A percentile compares a stretch with the other conserved stretches of the same genome.
Conservation (phyloP, 306 rosid genomes). For the Castanospermum australe region DNA sequence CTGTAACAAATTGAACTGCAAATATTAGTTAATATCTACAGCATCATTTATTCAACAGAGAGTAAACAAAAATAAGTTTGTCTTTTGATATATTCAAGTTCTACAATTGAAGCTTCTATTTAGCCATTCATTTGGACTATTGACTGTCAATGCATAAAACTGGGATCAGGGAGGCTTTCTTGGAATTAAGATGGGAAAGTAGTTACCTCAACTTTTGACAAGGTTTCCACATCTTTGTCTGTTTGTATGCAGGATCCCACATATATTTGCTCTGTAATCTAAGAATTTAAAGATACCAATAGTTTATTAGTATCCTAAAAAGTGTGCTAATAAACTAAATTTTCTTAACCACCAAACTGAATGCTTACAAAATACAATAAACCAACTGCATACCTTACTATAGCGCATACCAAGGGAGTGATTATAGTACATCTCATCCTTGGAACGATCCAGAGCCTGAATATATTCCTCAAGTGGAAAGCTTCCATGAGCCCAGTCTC, state of each 20-base stretch:
- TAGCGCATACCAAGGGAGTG: slow-evolving; percentile 88
- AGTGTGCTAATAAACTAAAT: neutral
- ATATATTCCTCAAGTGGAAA: slow-evolving; percentile 86
- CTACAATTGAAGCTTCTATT: slow-evolving; percentile 1
- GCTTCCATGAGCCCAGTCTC: slow-evolving; percentile 89
- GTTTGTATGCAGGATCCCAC: slow-evolving; percentile 94
- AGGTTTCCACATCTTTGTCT: slow-evolving; percentile 70
- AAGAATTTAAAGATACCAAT: slow-evolving; percentile 29
- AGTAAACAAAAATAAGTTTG: slow-evolving; percentile 6
- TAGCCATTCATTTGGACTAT: neutral
- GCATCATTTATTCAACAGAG: slow-evolving; percentile 4
- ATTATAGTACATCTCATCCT: slow-evolving; percentile 80
- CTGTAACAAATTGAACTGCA: slow-evolving; percentile 8
- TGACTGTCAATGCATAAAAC: slow-evolving; percentile 1
- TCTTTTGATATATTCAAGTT: slow-evolving; percentile 9
- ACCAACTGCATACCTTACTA: slow-evolving; percentile 73
- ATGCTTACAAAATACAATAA: slow-evolving; percentile 14
- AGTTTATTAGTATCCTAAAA: slow-evolving; percentile 1
- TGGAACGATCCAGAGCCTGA: slow-evolving; percentile 79
- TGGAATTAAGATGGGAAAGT: slow-evolving; percentile 4
- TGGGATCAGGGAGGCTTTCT: neutral
- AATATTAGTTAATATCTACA: neutral
- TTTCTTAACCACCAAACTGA: neutral
- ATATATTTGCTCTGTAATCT: slow-evolving; percentile 90
- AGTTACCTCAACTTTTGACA: slow-evolving; percentile 65